Conservation (phyloP, 768 basidiomycete genomes). For the Tricholoma flavovirens region DNA sequence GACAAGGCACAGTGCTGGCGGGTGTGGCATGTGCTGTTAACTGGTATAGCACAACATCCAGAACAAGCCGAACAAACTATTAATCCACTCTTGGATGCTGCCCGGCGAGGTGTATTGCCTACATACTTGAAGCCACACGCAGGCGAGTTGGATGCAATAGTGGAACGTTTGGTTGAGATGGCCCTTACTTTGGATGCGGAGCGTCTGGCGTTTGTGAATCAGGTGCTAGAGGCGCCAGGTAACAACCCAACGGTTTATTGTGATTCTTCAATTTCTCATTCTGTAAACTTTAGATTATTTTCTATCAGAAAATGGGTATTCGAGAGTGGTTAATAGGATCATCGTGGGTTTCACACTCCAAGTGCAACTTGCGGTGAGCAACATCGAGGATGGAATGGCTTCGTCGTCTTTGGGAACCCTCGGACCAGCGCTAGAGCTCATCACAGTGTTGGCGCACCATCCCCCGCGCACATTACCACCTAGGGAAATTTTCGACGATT, state of each 20-base stretch:
- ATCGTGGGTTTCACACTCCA: constrained; percentile 29
- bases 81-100: constrained; percentile 35
- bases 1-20: constrained; percentile 21
- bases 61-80: constrained; percentile 27
- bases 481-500: constrained; percentile 10
- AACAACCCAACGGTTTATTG: background rate
- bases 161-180: constrained; percentile 34
- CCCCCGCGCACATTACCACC: constrained; percentile 11
- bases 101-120: constrained; percentile 34
- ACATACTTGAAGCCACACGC: constrained; percentile 37
- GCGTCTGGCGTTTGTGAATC: constrained; percentile 28
- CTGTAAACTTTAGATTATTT: constrained; percentile 26
- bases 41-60: constrained; percentile 30
- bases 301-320: constrained; percentile 28
- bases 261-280: constrained; percentile 7
- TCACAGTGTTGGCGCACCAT: constrained; percentile 23
- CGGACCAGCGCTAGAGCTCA: constrained; percentile 26
- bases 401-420: constrained; percentile 13
- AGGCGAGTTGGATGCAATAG: constrained; percentile 40
- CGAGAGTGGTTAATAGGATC: constrained; percentile 26
- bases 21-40: constrained; percentile 48
- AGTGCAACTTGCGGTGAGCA: constrained; percentile 28
- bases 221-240: constrained; percentile 40
- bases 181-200: constrained; percentile 26
- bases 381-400: constrained; percentile 14